These are phyloP conservation scores for Eragrostis nindensis DNA, from an alignment of 176 grass and related monocot genomes.

Conservation along the genomic window DNA sequence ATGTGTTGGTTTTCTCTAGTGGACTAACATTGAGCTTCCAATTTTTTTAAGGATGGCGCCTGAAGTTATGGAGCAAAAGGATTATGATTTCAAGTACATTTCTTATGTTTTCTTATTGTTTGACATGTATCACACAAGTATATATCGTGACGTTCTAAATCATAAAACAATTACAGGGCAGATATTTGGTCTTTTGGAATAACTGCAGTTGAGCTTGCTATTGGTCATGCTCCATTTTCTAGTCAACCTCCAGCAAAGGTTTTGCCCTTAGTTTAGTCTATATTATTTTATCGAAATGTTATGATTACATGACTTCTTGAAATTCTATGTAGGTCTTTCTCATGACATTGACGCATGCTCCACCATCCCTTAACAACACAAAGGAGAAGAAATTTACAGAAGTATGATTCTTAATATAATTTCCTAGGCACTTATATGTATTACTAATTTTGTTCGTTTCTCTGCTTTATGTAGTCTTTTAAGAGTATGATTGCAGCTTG, in stretches of 20 bases:
- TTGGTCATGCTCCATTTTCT: slow-evolving; percentile 93
- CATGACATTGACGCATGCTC: slow-evolving; percentile 77
- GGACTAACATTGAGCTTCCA: neutral
- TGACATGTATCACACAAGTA: neutral
- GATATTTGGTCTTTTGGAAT: slow-evolving; percentile 99
- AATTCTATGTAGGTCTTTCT: slow-evolving; percentile 69
- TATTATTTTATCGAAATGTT: neutral
- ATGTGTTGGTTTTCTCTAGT: neutral
- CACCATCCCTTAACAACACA: slow-evolving; percentile 86
- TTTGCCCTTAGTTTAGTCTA: neutral
- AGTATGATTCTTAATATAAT: slow-evolving; percentile 43
- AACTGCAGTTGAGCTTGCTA: slow-evolving; percentile 91
- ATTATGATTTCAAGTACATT: slow-evolving; percentile 84
- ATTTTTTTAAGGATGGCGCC: slow-evolving; percentile 84
- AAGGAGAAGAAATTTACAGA: slow-evolving; percentile 90
- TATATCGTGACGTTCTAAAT: slow-evolving; percentile 4
- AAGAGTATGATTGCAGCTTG: slow-evolving; percentile 89
- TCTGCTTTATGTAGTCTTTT: slow-evolving; percentile 57
- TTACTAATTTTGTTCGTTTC: neutral
- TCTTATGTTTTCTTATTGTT: neutral
- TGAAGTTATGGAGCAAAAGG: slow-evolving; percentile 95
- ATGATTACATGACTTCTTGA: neutral
- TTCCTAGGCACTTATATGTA: neutral
- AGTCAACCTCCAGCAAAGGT: slow-evolving; percentile 88
- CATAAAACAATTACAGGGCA: slow-evolving; percentile 51